A percentile compares a stretch with the other conserved stretches of the same genome.
These are phyloP conservation scores for Elaeis oleifera DNA, from an alignment of 202 grass and related monocot species.

Conservation along the genomic window DNA sequence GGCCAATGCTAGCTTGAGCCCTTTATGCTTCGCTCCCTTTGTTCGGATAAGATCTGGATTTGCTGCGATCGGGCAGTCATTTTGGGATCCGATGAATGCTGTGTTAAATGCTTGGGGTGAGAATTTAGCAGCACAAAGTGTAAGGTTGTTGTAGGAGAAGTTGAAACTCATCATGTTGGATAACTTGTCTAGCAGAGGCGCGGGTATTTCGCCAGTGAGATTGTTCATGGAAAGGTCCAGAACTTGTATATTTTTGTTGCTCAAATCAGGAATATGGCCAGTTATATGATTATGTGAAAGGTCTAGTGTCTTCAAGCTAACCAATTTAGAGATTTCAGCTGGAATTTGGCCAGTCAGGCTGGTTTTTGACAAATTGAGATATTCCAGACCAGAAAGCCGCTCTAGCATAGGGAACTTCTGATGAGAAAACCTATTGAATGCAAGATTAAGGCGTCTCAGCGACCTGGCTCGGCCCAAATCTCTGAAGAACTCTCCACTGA, in stretches of 20 bases:
- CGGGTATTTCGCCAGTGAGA: constrained; percentile 79
- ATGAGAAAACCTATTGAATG: constrained; percentile 54
- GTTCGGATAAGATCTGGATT: constrained; percentile 47
- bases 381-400: constrained; percentile 51
- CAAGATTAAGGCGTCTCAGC: constrained; percentile 79
- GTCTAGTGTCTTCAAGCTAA: constrained; percentile 64
- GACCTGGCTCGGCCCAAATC: constrained; percentile 22
- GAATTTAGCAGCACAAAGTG: constrained; percentile 62
- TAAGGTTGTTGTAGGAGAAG: constrained; percentile 97
- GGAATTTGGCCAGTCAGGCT: constrained; percentile 53
- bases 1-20: constrained; percentile 45
- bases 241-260: constrained; percentile 30
- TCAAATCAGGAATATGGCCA: constrained; percentile 60
- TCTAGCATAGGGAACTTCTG: constrained; percentile 33
- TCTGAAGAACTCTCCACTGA: constrained; percentile 43
- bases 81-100: constrained; percentile 61
- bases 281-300: constrained; percentile 71
- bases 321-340: constrained; percentile 36
- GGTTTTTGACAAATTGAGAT: constrained; percentile 84
- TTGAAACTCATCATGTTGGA: constrained; percentile 57
- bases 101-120: constrained; percentile 42
- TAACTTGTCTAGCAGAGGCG: constrained; percentile 57
- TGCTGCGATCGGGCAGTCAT: constrained; percentile 85
- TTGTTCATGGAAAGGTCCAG: constrained; percentile 89
- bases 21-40: constrained; percentile 20